Percentiles rank a stretch among this genome's conserved stretches.
phyloP scores from a whole-genome alignment of 495 filamentous ascomycete genomes.

The Tuber umbilicatum region DNA sequence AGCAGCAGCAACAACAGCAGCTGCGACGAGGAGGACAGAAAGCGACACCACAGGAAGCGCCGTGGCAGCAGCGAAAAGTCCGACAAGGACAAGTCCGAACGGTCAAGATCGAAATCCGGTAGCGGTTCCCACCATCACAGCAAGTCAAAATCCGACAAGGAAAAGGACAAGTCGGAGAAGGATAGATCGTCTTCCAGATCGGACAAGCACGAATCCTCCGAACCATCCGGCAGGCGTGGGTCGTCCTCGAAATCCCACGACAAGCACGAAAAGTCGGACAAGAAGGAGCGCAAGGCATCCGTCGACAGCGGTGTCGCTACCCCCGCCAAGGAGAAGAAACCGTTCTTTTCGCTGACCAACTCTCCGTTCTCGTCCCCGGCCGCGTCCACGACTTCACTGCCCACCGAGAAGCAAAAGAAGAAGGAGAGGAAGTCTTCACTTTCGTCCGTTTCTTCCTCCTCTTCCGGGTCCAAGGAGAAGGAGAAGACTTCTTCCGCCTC shows the following conservation, averaged over 20 bases:
- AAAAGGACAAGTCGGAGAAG: constrained; percentile 18
- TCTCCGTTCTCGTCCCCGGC: constrained; percentile 27
- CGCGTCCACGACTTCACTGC: constrained; percentile 4
- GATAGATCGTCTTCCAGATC: neutral
- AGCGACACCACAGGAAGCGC: constrained; percentile 16
- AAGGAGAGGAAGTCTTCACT: neutral
- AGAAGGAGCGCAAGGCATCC: neutral
- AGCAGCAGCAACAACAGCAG: constrained; percentile 5
- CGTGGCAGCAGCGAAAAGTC: constrained; percentile 18
- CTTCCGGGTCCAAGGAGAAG: constrained; percentile 22
- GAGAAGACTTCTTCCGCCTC: constrained; percentile 1
- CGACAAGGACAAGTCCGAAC: constrained; percentile 24
- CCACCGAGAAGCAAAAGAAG: neutral
- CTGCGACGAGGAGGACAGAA: constrained; percentile 16
- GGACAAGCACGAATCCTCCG: constrained; percentile 2
- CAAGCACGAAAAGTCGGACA: constrained; percentile 20
- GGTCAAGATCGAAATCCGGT: constrained; percentile 5
- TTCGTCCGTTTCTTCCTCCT: neutral
- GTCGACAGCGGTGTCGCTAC: neutral
- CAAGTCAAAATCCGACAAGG: constrained; percentile 11
- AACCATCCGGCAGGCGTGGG: neutral
- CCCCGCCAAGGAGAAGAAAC: constrained; percentile 22
- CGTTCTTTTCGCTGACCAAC: constrained; percentile 5
- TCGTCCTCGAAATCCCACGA: neutral
- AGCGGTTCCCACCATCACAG: constrained; percentile 7